phyloP scores from a whole-genome alignment of 2,329 filamentous ascomycete species.

The Aureobasidium uvarum region DNA sequence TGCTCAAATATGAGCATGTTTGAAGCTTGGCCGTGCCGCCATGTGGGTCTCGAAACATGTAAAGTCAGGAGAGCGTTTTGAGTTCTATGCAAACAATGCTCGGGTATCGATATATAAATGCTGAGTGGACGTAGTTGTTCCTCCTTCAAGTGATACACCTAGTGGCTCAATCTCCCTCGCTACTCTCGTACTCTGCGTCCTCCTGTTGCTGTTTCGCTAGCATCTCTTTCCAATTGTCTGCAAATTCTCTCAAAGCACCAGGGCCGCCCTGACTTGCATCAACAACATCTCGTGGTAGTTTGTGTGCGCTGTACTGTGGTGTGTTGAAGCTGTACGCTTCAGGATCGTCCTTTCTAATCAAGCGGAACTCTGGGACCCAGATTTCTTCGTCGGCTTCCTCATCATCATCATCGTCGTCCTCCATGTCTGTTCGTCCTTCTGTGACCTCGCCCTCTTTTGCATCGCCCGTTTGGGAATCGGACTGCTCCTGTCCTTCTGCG shows the following conservation, averaged over 20 bases:
- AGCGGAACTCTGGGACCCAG: slow-evolving; percentile 69
- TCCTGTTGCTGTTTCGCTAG: slow-evolving; percentile 44
- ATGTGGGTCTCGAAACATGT: slow-evolving; percentile 24
- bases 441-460: slow-evolving; percentile 2
- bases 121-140: background rate
- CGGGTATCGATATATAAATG: slow-evolving; percentile 6
- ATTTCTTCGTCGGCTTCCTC: slow-evolving; percentile 54
- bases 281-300: slow-evolving; percentile 90
- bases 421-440: slow-evolving; percentile 29
- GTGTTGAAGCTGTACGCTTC: slow-evolving; percentile 84
- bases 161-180: slow-evolving; percentile 33
- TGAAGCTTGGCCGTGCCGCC: slow-evolving; percentile 10
- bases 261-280: slow-evolving; percentile 60
- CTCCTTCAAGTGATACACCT: background rate
- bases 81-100: background rate
- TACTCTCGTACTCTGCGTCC: slow-evolving; percentile 38
- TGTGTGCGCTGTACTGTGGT: slow-evolving; percentile 90
- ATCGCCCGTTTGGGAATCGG: background rate
- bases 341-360: slow-evolving; percentile 81
- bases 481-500: background rate
- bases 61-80: slow-evolving; percentile 10
- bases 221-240: slow-evolving; percentile 50
- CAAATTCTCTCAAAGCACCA: slow-evolving; percentile 71
- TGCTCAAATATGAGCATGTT: slow-evolving; percentile 25
- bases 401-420: slow-evolving; percentile 48